Base-by-base conservation (phyloP, 208 protist genomes). In the Angomonas desouzai region DNA sequence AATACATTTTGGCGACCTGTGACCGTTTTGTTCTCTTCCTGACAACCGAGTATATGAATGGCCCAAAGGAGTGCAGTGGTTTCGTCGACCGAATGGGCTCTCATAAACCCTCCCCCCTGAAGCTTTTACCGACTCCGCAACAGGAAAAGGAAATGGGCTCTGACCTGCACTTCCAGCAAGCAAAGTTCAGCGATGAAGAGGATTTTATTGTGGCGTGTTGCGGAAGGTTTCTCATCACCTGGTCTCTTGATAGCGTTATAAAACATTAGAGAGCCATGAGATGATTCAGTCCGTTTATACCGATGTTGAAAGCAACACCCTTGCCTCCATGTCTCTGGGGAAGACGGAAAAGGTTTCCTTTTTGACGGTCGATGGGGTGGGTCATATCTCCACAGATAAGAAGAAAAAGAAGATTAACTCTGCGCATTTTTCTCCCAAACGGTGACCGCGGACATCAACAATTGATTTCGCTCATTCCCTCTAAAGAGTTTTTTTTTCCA, bases 191-290 rank as follows among this genome's bases (percentile, higher is more conserved):
- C 45, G 45, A 51, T 9, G 20, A 51, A 9, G 45, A 51, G 45
- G 18, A 51, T 13, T 51, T 51, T 23, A 51, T 51, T 16, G 45
- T 51, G 9, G 45, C 45, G 18, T 51, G 45, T 23, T 51, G 20
- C 20, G 45, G 45, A 3, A 13, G 6, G 6, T 51, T 27, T 23
- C 45, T 51, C 20, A 23, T 51, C n/a, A 51, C 45, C 18, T 51
- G 45, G 45, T 13, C 45, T 6, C 10, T 51, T 13, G 20, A 13
- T 27, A 51, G 20, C 45, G 45, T 51, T 9, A 23, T 51, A 6
- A 16, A 13, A 9, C 20, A 23, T 16, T 51, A 4, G 45, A 51
- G 20, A 27, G 6, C 20, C 10, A 51, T 27, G 20, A 13, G 18
- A 23, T 51, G 10, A 9, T 23, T 23, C 45, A 51, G n/a, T 51